Evolutionary conservation across 495 filamentous ascomycete genomes (phyloP).

Genomic region (Aspergillus incahuasiensis): DNA sequence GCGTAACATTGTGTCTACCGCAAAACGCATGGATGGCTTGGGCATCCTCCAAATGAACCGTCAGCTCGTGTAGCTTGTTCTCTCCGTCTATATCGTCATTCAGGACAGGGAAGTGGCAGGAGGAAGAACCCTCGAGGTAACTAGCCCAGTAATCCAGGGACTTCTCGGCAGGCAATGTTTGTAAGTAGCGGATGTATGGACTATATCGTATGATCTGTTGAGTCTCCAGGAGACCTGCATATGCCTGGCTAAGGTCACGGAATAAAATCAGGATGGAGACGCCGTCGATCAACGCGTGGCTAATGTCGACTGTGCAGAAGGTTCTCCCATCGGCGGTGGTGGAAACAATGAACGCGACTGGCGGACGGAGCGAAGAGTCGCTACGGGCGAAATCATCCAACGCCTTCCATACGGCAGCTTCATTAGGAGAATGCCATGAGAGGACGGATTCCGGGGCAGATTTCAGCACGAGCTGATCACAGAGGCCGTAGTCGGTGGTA

Average conservation of each 20-base stretch:
- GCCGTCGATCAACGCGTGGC: not conserved
- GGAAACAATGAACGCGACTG: not conserved
- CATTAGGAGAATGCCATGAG: not conserved
- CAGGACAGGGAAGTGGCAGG: not conserved
- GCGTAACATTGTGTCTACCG: not conserved
- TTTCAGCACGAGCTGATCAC: not conserved
- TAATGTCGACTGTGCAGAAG: not conserved
- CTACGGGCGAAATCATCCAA: not conserved
- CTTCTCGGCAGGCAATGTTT: not conserved
- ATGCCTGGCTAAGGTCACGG: not conserved
- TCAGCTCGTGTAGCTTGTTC: not conserved
- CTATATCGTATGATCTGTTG: not conserved
- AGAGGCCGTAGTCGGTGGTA: not conserved
- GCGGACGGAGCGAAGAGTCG: not conserved
- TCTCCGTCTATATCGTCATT: not conserved
- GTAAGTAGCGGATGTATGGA: not conserved
- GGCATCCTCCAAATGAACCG: not conserved
- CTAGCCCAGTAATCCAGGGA: not conserved
- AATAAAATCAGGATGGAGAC: not conserved
- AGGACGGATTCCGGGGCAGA: not conserved
- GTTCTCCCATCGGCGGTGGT: not conserved
- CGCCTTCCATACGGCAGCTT: not conserved
- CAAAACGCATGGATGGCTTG: not conserved
- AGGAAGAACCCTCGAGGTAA: not conserved
- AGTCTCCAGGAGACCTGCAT: not conserved